Base-by-base conservation (phyloP, 192 early-diverging fungal genomes). In the Haplosporangium gracile region DNA sequence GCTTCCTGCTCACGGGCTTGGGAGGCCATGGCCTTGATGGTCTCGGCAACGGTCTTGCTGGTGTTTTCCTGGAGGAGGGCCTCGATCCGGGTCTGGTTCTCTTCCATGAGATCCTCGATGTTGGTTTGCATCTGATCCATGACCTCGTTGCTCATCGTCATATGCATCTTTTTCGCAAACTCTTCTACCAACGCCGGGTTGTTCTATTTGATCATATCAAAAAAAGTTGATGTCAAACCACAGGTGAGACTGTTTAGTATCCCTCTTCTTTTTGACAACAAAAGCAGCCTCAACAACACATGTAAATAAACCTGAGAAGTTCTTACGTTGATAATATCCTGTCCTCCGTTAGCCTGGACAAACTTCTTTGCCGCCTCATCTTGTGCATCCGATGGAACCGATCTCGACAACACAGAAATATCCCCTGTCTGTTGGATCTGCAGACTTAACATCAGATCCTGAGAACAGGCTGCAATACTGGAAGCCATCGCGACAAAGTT, bases 371-470 rank as follows among this genome's bases (percentile, higher is more conserved):
- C 92, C 47, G 78, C 89, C 32, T 83, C 57, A 51, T 92, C 92
- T 70, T 91, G 80, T 4, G 79, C 32, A 82, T 91, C 90, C 1
- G 68, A 38, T 4, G 87, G 89, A 15, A 91, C 69, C 0, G 73
- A 40, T 49, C 88, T 72, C 18, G 82, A 60, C 8, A 92, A 79
- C 26, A 91, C 88, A 15, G 85, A 82, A 16, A 92, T 68, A 45
- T 91, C 88, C 2, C 84, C 87, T 4, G 92, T 90, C 53, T 91
- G 90, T 69, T 91, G 90, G 45, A 92, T 91, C 71, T 92, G 92
- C 45, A 92, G 47, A 49, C 88, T 89, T 11, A 92, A 69, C 90
- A 92, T 90, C 72, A 92, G 80, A 57, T 92, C 92, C 26, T 82
- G 77, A n/a, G 90, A 83, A 83, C 83, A 82, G 38, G 73, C 63